These are phyloP conservation scores for Coleophoma cylindrospora DNA, from an alignment of 2,329 filamentous ascomycete genomes.

Conservation along the genomic window DNA sequence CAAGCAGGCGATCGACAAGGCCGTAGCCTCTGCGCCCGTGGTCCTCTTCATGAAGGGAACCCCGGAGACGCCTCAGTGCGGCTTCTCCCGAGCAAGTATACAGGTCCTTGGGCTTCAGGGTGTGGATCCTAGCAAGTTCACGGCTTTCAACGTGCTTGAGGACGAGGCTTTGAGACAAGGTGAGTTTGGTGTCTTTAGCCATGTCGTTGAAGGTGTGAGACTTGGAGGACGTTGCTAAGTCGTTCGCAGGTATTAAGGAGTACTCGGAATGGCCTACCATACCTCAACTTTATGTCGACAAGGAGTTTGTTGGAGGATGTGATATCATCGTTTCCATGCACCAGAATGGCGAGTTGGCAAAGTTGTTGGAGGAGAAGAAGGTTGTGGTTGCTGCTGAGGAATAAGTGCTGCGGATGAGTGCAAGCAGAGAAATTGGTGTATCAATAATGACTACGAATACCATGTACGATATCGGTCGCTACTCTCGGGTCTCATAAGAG, in stretches of 20 bases:
- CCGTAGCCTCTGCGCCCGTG: constrained; percentile 80
- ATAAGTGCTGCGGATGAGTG: constrained; percentile 36
- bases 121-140: constrained; percentile 91
- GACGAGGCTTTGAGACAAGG: constrained; percentile 80
- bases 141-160: constrained; percentile 96
- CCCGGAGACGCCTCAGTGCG: constrained; percentile 91
- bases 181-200: constrained; percentile 33
- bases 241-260: constrained; percentile 80
- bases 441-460: background rate
- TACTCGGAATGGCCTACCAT: constrained; percentile 99
- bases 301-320: constrained; percentile 96
- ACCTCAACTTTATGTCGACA: constrained; percentile 90
- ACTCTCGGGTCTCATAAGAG: background rate
- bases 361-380: constrained; percentile 85
- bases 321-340: constrained; percentile 98
- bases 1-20: constrained; percentile 80
- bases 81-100: constrained; percentile 91
- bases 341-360: constrained; percentile 88
- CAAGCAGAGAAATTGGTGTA: constrained; percentile 14
- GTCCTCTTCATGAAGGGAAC: constrained; percentile 99
- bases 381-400: constrained; percentile 51
- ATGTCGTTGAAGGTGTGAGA: background rate
- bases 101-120: constrained; percentile 94
- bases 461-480: background rate
- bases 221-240: constrained; percentile 6